These are phyloP conservation scores for Termitomyces eurrhizus DNA, from an alignment of 768 basidiomycete genomes.

Conservation along the genomic window DNA sequence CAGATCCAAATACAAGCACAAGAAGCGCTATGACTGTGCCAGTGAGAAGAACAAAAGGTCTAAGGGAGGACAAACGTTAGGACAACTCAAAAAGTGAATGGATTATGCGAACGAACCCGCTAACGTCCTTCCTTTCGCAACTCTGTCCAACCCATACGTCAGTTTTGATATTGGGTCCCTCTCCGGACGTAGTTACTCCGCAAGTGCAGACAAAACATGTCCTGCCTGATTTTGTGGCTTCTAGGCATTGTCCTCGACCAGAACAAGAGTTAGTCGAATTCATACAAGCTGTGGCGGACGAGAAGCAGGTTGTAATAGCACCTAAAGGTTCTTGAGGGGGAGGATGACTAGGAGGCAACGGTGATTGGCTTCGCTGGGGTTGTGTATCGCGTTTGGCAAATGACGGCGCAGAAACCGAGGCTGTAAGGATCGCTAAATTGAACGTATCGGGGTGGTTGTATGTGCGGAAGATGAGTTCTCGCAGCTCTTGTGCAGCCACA, in stretches of 20 bases:
- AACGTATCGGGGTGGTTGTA: slow-evolving; percentile 33
- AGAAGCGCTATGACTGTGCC: slow-evolving; percentile 66
- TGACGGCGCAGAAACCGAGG: slow-evolving; percentile 25
- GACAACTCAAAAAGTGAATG: slow-evolving; percentile 5
- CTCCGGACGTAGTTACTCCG: slow-evolving; percentile 42
- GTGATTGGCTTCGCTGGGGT: slow-evolving; percentile 41
- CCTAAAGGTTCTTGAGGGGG: slow-evolving; percentile 52
- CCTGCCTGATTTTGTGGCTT: slow-evolving; percentile 55
- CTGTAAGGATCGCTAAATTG: slow-evolving; percentile 52
- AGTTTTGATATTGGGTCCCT: slow-evolving; percentile 48
- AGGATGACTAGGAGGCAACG: slow-evolving; percentile 38
- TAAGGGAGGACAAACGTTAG: slow-evolving; percentile 24
- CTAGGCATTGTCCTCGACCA: slow-evolving; percentile 63
- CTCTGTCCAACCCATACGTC: slow-evolving; percentile 71
- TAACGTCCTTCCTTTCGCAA: slow-evolving; percentile 78
- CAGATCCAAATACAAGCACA: slow-evolving; percentile 61
- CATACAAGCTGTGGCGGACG: slow-evolving; percentile 47
- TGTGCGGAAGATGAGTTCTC: slow-evolving; percentile 41
- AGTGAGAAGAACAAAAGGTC: slow-evolving; percentile 70
- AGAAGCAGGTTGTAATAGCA: slow-evolving; percentile 60
- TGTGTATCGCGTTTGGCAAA: slow-evolving; percentile 33
- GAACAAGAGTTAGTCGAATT: slow-evolving; percentile 66
- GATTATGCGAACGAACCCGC: slow-evolving; percentile 51
- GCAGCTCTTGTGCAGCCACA: slow-evolving; percentile 41
- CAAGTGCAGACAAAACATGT: slow-evolving; percentile 56